Percentiles rank a stretch among this genome's conserved stretches.
phyloP scores from a whole-genome alignment of 169 alveolate species.

The Perkinsus chesapeaki region DNA sequence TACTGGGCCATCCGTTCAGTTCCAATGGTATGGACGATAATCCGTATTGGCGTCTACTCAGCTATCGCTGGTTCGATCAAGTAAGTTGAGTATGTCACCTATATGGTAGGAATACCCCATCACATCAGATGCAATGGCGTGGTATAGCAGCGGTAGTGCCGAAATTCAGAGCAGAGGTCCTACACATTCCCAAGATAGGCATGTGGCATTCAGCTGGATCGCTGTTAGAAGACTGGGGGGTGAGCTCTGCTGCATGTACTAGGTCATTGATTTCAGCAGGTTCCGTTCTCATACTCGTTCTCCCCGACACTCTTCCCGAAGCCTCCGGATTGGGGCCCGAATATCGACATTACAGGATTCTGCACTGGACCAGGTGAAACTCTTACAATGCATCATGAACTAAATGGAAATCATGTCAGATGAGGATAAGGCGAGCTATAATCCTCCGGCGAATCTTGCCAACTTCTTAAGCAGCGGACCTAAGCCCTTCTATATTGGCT shows the following conservation, averaged over 20 bases:
- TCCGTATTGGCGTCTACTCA: background rate
- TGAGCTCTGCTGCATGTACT: too few species aligned
- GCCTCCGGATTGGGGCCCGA: conserved; percentile 12
- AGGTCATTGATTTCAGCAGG: too few species aligned
- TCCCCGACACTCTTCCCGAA: conserved; percentile 6
- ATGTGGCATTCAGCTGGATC: background rate
- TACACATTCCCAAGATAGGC: background rate
- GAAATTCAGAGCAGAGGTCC: background rate
- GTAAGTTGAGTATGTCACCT: background rate
- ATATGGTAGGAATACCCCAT: too few species aligned
- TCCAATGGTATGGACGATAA: background rate
- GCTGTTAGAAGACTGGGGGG: background rate
- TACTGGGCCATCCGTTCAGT: background rate
- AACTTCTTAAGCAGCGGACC: background rate
- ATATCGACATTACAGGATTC: background rate
- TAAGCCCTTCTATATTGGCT: conserved; percentile 2
- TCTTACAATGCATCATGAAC: too few species aligned
- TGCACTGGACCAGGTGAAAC: background rate
- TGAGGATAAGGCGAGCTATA: background rate
- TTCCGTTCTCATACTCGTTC: background rate
- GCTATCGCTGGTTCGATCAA: background rate
- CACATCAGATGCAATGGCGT: background rate
- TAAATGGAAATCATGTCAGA: too few species aligned
- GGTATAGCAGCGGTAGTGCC: background rate
- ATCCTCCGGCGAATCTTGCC: background rate